Base-by-base conservation (phyloP, 768 basidiomycete species). In the Lactarius hengduanensis region DNA sequence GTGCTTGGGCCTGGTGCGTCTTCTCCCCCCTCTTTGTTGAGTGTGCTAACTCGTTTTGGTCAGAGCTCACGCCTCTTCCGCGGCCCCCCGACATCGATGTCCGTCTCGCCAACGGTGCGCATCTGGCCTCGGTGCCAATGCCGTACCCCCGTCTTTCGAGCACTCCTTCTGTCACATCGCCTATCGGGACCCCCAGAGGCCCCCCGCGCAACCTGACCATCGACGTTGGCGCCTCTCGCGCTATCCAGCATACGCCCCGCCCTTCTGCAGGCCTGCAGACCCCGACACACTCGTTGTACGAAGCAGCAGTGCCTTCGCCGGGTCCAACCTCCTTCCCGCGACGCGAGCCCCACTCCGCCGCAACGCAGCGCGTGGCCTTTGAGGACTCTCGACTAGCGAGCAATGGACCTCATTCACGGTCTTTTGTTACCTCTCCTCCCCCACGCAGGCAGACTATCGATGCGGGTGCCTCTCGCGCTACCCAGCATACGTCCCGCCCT, bases 1-100 rank as follows among this genome's bases (percentile, higher is more conserved):
- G 36, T 67, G 3, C 62, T 67, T 20, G 66, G 58, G 34, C 62
- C 66, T 56, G 66, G 66, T 67, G 41, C 58, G 62, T 62, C 16
- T 13, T 10, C 4, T 43, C 4, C 28, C 45, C 9, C 7, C 4
- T 26, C 22, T 50, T 13, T 22, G 5, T n/a, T 26, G 11, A 4
- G 22, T 13, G 22, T 59, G 30, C 59, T 62, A 1, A 66, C 4
- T 10, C 2, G 26, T 16, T 61, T 32, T 18, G 30, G 4, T 4
- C 26, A 66, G 65, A 66, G n/a, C 65, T 66, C 8, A 6, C 57
- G 15, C 61, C 65, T 0, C 16, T 53, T 38, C 22, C 57, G 45
- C 47, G 22, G 30, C n/a, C 47, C 13, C 34, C 47, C 4, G 22
- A 53, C 22, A 15, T 38, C 26, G 34, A 28, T 50, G 28, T 15